Evolutionary conservation across 331 rosid genomes (phyloP), one percentile per base, ranked within the genome.

Genomic region (Spiraea crenata): DNA sequence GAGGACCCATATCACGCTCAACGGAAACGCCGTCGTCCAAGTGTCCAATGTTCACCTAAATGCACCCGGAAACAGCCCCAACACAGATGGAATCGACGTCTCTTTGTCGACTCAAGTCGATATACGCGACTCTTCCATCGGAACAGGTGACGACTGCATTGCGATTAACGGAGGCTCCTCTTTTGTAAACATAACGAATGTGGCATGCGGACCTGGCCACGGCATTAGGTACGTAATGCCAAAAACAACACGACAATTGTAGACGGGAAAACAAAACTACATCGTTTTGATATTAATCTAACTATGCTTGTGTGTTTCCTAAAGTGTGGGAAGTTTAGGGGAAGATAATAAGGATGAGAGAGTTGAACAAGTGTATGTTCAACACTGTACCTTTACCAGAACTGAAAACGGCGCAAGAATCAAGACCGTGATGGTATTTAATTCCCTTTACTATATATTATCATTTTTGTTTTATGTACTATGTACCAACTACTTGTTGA

Each of bases 81-180:
- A 90, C 31, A 90, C 91, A 0, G 93, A 90, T 67, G 93, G 89
- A 57, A 87, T 90, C 38, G 86, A 80, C 62, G 71, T 90, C 31
- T 60, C 83, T 70, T 57, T 71, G 52, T 80, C 88, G 3, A 76
- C 58, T 20, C 20, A 77, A 20, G 82, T 90, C 67, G 68, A 49
- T 57, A 67, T 90, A 44, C 85, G 34, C 14, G 54, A 90, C 78
- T 85, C 85, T 70, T 20, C 40, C 51, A 87, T 90, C 46, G 84
- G 44, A 58, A 90, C 93, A 17, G 70, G 70, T 65, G 70, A 65
- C 15, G 55, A 65, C 20, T 65, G 70, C 70, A 65, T 65, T 44
- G 56, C 57, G 5, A 65, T 65, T n/a, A 47, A 47, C 3, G 55
- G 47, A 5, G 57, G 41, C 40, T 17, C 56, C 35, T 65, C 56